These are phyloP conservation scores for Heritiera littoralis DNA, from an alignment of 345 rosid species.

Conservation along the genomic window DNA sequence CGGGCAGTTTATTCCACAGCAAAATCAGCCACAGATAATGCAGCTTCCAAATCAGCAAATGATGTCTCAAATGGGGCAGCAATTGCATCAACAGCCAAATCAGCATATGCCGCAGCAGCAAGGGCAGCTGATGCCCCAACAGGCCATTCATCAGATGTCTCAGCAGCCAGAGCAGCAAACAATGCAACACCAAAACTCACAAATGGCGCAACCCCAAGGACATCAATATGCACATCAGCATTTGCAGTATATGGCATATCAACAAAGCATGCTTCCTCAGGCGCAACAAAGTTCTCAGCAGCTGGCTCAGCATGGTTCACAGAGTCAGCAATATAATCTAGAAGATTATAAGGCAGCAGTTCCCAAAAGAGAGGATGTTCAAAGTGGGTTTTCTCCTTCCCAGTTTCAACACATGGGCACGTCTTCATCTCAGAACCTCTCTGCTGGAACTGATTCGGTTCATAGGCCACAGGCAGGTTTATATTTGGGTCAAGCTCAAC, in stretches of 20 bases:
- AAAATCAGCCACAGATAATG: conserved; percentile 59
- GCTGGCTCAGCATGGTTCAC: conserved; percentile 50
- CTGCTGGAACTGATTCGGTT: conserved; percentile 49
- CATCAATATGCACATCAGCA: conserved; percentile 63
- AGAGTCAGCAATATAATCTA: conserved; percentile 60
- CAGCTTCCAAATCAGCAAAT: conserved; percentile 59
- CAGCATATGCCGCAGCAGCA: conserved; percentile 51
- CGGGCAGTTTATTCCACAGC: conserved; percentile 49
- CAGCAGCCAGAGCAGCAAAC: conserved; percentile 51
- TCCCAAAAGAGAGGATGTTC: conserved; percentile 56
- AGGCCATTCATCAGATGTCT: conserved; percentile 43
- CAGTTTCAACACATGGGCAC: conserved; percentile 51
- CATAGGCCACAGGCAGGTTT: conserved; percentile 46
- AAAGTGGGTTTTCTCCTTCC: conserved; percentile 62
- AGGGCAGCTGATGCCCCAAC: conserved; percentile 52
- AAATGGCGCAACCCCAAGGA: conserved; percentile 46
- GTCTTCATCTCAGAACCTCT: conserved; percentile 54
- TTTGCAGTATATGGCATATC: conserved; percentile 58
- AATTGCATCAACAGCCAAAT: conserved; percentile 48
- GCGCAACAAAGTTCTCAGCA: conserved; percentile 52
- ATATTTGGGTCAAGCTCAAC: conserved; percentile 54
- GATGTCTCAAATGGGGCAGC: conserved; percentile 51
- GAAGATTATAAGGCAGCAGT: conserved; percentile 47
- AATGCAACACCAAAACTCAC: conserved; percentile 43
- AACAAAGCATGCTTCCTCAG: conserved; percentile 49